Conservation (phyloP, 2,329 filamentous ascomycete species). For the Calonectria montana region DNA sequence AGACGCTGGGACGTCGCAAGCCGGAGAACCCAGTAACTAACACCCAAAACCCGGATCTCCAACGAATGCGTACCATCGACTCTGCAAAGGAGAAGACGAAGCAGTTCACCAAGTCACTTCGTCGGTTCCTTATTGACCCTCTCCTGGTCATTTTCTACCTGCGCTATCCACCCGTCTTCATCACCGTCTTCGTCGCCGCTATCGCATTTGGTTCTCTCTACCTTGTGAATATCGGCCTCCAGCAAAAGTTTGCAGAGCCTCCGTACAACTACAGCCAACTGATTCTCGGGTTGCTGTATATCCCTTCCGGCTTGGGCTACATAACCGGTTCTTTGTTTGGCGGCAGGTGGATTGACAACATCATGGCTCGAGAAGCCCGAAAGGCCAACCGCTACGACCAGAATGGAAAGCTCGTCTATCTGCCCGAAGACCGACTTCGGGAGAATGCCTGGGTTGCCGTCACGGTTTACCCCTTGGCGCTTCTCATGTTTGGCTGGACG, state of each 20-base stretch:
- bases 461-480: constrained; percentile 74
- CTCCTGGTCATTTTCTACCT: constrained; percentile 77
- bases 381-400: constrained; percentile 76
- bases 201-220: constrained; percentile 82
- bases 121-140: constrained; percentile 77
- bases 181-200: constrained; percentile 79
- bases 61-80: constrained; percentile 69
- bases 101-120: constrained; percentile 63
- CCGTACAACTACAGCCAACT: constrained; percentile 78
- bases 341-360: constrained; percentile 81
- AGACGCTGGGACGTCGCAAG: constrained; percentile 65
- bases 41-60: constrained; percentile 33
- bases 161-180: constrained; percentile 76
- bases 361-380: constrained; percentile 82
- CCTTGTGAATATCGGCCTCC: constrained; percentile 81
- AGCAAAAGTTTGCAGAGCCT: constrained; percentile 72
- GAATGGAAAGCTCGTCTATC: constrained; percentile 72
- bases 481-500: constrained; percentile 85
- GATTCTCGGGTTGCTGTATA: constrained; percentile 80
- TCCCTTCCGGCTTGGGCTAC: constrained; percentile 82
- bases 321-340: constrained; percentile 75
- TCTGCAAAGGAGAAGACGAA: constrained; percentile 69
- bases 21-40: constrained; percentile 22
- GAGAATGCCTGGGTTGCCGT: constrained; percentile 85
- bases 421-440: constrained; percentile 84